Evolutionary conservation across 495 filamentous ascomycete species (phyloP).

Genomic region (Penicillium ochrochloron): DNA sequence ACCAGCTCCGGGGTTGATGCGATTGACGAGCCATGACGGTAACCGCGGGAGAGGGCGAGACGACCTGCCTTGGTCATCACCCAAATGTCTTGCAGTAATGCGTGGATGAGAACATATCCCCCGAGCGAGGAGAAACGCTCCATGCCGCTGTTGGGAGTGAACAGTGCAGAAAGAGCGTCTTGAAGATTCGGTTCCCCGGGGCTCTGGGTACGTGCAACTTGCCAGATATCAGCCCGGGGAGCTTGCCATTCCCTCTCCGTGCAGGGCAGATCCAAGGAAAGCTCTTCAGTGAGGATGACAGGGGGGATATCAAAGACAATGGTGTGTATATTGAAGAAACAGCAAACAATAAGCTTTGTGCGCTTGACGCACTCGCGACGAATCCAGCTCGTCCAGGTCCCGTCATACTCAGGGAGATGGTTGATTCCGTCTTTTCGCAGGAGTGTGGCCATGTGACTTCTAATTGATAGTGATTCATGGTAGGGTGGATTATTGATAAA

Average conservation of each 20-base stretch:
- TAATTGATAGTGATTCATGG: slow-evolving; percentile 39
- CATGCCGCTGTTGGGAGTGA: slow-evolving; percentile 27
- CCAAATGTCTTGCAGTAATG: slow-evolving; percentile 71
- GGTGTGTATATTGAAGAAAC: slow-evolving; percentile 55
- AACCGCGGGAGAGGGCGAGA: slow-evolving; percentile 46
- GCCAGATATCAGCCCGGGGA: slow-evolving; percentile 32
- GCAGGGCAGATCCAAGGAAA: slow-evolving; percentile 64
- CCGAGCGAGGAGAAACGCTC: slow-evolving; percentile 60
- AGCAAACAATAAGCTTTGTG: slow-evolving; percentile 53
- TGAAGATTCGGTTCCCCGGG: slow-evolving; percentile 41
- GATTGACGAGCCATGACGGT: slow-evolving; percentile 39
- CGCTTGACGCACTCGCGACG: slow-evolving; percentile 47
- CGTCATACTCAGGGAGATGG: slow-evolving; percentile 38
- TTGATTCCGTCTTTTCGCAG: slow-evolving; percentile 42
- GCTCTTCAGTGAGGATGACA: slow-evolving; percentile 63
- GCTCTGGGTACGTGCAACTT: slow-evolving; percentile 33
- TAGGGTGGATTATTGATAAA: slow-evolving; percentile 44
- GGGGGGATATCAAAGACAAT: slow-evolving; percentile 57
- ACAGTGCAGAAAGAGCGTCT: slow-evolving; percentile 38
- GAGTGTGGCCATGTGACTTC: slow-evolving; percentile 43
- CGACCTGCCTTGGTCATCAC: slow-evolving; percentile 62
- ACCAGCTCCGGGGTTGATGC: slow-evolving; percentile 57
- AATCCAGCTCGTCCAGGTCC: slow-evolving; percentile 56
- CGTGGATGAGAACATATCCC: slow-evolving; percentile 70
- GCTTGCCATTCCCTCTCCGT: slow-evolving; percentile 49